A percentile compares a stretch with the other conserved stretches of the same genome.
phyloP scores from a whole-genome alignment of 768 basidiomycete species.

The Tricholoma matsutake region DNA sequence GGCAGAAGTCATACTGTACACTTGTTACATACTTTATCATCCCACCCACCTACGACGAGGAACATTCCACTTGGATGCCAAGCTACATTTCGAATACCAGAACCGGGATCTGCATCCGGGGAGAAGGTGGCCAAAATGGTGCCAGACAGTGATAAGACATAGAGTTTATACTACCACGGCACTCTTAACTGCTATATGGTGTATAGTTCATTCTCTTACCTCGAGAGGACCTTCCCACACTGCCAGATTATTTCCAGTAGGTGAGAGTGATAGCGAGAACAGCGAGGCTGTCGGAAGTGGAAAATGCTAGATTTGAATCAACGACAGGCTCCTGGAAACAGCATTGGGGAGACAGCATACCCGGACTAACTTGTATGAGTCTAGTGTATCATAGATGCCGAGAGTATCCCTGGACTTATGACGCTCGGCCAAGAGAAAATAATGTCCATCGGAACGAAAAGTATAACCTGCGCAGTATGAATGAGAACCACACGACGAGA shows the following conservation, averaged over 20 bases:
- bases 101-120: constrained; percentile 74
- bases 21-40: constrained; percentile 64
- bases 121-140: constrained; percentile 61
- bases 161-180: constrained; percentile 64
- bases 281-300: constrained; percentile 72
- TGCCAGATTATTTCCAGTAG: constrained; percentile 71
- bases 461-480: constrained; percentile 56
- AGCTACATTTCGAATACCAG: constrained; percentile 72
- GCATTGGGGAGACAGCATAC: constrained; percentile 37
- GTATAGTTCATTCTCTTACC: constrained; percentile 37
- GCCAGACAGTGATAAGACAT: constrained; percentile 66
- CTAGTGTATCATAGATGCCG: constrained; percentile 75
- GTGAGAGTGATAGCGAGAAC: constrained; percentile 71
- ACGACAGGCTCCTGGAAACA: neutral
- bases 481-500: neutral
- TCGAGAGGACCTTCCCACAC: constrained; percentile 86
- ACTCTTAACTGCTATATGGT: constrained; percentile 3
- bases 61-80: constrained; percentile 91
- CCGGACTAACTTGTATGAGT: constrained; percentile 69
- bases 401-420: constrained; percentile 88
- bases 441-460: constrained; percentile 77
- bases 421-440: constrained; percentile 83
- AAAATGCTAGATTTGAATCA: constrained; percentile 61
- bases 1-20: neutral
- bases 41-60: constrained; percentile 82